These are phyloP conservation scores for Artomyces pyxidatus DNA, from an alignment of 768 basidiomycete species.

Conservation along the genomic window DNA sequence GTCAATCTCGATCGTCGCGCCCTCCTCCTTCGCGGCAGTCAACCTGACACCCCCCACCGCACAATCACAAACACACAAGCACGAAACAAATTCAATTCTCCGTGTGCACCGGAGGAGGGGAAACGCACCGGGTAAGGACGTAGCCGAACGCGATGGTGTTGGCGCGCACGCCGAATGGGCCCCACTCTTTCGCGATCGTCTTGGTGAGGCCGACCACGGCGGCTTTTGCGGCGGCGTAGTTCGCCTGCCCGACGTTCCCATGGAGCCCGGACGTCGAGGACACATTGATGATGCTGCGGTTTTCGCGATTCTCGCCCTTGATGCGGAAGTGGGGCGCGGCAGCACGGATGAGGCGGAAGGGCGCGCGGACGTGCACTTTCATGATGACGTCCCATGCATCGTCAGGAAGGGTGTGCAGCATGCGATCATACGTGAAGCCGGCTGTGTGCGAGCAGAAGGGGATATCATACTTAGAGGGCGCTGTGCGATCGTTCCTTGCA, in stretches of 20 bases:
- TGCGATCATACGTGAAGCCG: slow-evolving; percentile 78
- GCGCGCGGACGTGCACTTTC: slow-evolving; percentile 80
- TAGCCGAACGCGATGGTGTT: slow-evolving; percentile 76
- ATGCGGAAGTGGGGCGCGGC: slow-evolving; percentile 81
- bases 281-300: slow-evolving; percentile 73
- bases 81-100: too few species aligned
- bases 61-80: too few species aligned
- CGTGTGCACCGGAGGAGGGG: neutral
- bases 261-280: slow-evolving; percentile 79
- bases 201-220: slow-evolving; percentile 77
- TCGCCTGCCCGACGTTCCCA: slow-evolving; percentile 80
- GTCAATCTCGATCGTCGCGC: slow-evolving; percentile 66
- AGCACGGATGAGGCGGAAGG: slow-evolving; percentile 76
- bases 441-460: slow-evolving; percentile 34
- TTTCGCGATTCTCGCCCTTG: slow-evolving; percentile 61
- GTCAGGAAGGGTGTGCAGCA: slow-evolving; percentile 83
- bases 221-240: slow-evolving; percentile 75
- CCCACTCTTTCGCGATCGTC: slow-evolving; percentile 87
- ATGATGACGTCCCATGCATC: slow-evolving; percentile 76
- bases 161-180: slow-evolving; percentile 70
- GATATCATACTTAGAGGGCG: neutral
- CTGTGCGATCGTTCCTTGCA: neutral
- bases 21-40: slow-evolving; percentile 73
- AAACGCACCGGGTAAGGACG: slow-evolving; percentile 63
- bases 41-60: too few species aligned